Percentiles rank a stretch among this genome's conserved stretches.
Evolutionary conservation across 139 green algal species (phyloP).

Genomic region (Pleodorina starrii): DNA sequence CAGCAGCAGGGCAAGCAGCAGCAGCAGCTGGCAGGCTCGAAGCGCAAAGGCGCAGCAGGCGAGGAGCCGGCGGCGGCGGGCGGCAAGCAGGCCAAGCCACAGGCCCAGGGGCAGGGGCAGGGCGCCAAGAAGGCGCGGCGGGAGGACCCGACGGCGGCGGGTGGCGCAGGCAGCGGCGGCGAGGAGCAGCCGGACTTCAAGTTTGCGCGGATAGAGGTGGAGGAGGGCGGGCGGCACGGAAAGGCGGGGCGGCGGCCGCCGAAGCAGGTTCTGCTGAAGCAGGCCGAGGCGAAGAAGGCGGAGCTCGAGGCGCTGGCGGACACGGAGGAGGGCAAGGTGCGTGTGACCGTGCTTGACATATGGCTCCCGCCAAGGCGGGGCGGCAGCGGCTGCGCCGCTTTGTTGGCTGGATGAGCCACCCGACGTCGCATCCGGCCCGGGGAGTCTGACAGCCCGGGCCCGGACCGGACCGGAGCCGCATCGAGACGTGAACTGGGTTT

Average conservation of each 20-base stretch:
- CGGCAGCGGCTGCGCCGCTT: too few relatives aligned
- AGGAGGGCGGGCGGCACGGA: slow-evolving; percentile 29
- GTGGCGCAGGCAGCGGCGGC: not conserved
- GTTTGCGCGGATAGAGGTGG: slow-evolving; percentile 68
- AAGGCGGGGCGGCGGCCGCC: slow-evolving; percentile 38
- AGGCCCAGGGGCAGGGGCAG: not conserved
- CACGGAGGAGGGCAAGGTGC: slow-evolving; percentile 66
- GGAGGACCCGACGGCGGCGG: too few relatives aligned
- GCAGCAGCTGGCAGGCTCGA: slow-evolving; percentile 10
- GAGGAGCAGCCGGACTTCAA: slow-evolving; percentile 46
- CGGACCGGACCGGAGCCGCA: too few relatives aligned
- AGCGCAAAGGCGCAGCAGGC: not conserved
- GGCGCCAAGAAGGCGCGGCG: slow-evolving; percentile 47
- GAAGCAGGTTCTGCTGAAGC: slow-evolving; percentile 76
- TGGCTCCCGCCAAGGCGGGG: too few relatives aligned
- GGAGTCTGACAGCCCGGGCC: too few relatives aligned
- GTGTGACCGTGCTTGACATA: too few relatives aligned
- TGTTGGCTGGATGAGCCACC: too few relatives aligned
- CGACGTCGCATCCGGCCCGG: too few relatives aligned
- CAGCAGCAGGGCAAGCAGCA: slow-evolving; percentile 50
- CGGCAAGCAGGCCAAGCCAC: not conserved
- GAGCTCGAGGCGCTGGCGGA: slow-evolving; percentile 48
- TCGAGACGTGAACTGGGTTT: too few relatives aligned
- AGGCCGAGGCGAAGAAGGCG: slow-evolving; percentile 67
- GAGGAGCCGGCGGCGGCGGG: not conserved